Base-by-base conservation (phyloP, 371 early-diverging fungal genomes). In the Dinochytrium kinnereticum region DNA sequence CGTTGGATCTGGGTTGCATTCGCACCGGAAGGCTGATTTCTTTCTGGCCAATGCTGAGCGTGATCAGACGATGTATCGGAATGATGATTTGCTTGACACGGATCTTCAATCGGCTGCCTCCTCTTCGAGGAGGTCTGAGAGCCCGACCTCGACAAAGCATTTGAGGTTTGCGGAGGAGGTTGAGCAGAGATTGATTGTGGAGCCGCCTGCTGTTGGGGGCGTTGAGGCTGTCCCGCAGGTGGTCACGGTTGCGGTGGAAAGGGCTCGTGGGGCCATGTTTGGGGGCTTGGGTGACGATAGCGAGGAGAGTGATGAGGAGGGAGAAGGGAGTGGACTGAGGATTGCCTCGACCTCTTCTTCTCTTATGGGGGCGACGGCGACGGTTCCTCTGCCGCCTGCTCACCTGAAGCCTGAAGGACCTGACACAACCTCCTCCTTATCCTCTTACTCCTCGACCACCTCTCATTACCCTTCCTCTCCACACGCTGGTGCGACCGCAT, bases 41-140 rank as follows among this genome's bases (percentile, higher is more conserved):
- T 75, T 75, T 66, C 36, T 75, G 24, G 76, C 76, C 2, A 61
- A 65, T 28, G 70, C 76, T 19, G 70, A 75, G 49, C 70, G 75
- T 3, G 75, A 59, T 21, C 70, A 66, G 66, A 66, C 66, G 2
- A 10, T 66, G 39, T 66, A 66, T 37, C 38, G 66, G 44, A 66
- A 66, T 44, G 66, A 66, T 30, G 66, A 66, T 19, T 3, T 66
- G 28, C 3, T 66, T 10, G 66, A 66, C 28, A 17, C 7, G 24
- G 66, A 66, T 37, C 30, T 66, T 3, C 44, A 37, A 30, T 15
- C 31, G 3, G 38, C 44, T 17, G 49, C 2, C 34, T 10, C 34
- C 7, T 17, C 34, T 61, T 66, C 66, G 15, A 37, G 49, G 66
- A 5, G 66, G 36, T 66, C 66, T 15, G 66, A 66, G 37, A 17